Evolutionary conservation across 176 grass and related monocot species (phyloP).

Genomic region (Olyra latifolia): DNA sequence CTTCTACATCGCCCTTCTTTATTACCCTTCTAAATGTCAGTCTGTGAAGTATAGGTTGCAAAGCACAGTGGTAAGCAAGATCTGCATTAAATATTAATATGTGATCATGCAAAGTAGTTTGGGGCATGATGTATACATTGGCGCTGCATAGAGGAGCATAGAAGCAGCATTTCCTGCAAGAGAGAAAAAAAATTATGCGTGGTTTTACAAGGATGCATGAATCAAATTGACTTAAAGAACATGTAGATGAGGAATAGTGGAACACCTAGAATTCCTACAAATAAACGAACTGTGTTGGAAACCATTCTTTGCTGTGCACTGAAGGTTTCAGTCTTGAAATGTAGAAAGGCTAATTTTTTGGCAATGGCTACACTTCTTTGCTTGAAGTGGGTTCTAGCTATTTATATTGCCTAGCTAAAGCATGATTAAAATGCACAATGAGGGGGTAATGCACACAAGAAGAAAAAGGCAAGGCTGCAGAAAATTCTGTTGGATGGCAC

Average conservation of each 20-base stretch:
- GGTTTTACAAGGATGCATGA: slow-evolving; percentile 10
- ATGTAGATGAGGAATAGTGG: slow-evolving; percentile 18
- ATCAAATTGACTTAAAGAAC: neutral
- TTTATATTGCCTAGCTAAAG: slow-evolving; percentile 16
- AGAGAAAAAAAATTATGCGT: neutral
- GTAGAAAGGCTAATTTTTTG: no score
- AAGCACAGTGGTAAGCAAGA: neutral
- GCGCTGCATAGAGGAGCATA: slow-evolving; percentile 62
- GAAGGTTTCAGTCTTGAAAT: neutral
- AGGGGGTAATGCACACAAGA: neutral
- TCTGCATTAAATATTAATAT: neutral
- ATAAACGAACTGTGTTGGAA: slow-evolving; percentile 34
- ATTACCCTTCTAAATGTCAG: slow-evolving; percentile 63
- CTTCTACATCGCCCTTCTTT: slow-evolving; percentile 51
- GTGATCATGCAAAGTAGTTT: neutral
- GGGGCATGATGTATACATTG: slow-evolving; percentile 41
- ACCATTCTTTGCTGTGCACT: slow-evolving; percentile 14
- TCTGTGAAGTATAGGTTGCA: slow-evolving; percentile 27
- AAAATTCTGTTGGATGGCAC: neutral
- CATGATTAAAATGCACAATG: slow-evolving; percentile 6
- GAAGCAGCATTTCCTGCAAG: slow-evolving; percentile 70
- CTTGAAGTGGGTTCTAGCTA: neutral
- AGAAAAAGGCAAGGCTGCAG: neutral
- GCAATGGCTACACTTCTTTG: neutral
- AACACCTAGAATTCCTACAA: slow-evolving; percentile 56